Evolutionary conservation across 495 filamentous ascomycete genomes (phyloP), one percentile per base, ranked within the genome.

Genomic region (Penicillium cosmopolitanum): DNA sequence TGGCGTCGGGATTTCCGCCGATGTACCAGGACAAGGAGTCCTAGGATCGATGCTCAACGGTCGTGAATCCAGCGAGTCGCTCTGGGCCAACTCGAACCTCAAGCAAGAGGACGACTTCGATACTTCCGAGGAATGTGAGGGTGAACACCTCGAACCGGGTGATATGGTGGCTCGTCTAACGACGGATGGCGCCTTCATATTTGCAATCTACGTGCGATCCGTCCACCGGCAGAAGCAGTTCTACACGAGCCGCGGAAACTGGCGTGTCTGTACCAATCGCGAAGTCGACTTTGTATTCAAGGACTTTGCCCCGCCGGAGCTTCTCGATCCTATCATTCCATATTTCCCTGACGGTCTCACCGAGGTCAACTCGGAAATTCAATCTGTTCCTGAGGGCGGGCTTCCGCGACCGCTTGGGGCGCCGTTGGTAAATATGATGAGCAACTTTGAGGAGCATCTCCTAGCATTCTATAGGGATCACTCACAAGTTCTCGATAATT

Each of bases 191-290:
- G 63, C 80, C 6, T 70, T 82, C 50, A 77, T 75, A 5, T 74
- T 90, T n/a, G 89, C 85, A 28, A 80, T 96, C 28, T 93, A 87
- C 66, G 77, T 94, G 12, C 85, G 84, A 19, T 81, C 83, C 13
- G 66, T 90, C 51, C 81, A 85, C 46, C 78, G 75, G 52, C 80
- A 85, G 54, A 73, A 78, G 50, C 90, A 96, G 55, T 93, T 89
- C 66, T 93, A 93, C 67, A 87, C 86, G 0, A 79, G 80, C 48
- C 77, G 82, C 31, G 92, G 92, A 21, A 85, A 85, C 61, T 96
- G 90, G 90, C 76, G 88, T n/a, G 77, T 87, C 36, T 77, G 78
- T 50, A 63, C 59, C 2, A 60, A 70, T 6, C 63, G 73, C 43
- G 65, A 73, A 47, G 64, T 86, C 7, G 77, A 83, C 50, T 94